Percentiles rank a stretch among this genome's conserved stretches.
Evolutionary conservation across 768 basidiomycete species (phyloP).

Genomic region (Udeniomyces megalosporus): DNA sequence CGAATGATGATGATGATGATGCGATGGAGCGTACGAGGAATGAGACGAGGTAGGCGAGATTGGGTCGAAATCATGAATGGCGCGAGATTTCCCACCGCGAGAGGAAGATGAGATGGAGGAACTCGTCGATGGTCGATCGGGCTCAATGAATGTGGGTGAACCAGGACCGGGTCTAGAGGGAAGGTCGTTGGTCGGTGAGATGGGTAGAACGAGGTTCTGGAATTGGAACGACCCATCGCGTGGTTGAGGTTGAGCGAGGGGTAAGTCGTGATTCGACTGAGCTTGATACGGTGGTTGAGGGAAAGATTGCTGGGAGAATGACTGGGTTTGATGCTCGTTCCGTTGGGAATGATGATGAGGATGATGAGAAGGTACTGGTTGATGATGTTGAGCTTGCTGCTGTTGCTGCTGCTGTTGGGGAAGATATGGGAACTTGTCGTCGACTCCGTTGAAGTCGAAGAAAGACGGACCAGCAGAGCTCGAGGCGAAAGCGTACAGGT

Average conservation of each 20-base stretch:
- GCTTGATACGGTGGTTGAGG: too few species aligned
- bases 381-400: too few species aligned
- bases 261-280: too few species aligned
- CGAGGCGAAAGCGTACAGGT: too few species aligned
- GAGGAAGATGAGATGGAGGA: not conserved
- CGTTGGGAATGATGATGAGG: not conserved
- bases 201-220: not conserved
- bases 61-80: not conserved
- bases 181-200: not conserved
- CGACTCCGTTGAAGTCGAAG: too few species aligned
- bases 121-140: not conserved
- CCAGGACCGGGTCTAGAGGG: not conserved
- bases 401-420: too few species aligned
- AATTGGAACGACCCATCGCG: not conserved
- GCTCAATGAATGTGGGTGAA: not conserved
- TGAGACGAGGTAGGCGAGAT: not conserved
- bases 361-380: not conserved
- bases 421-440: too few species aligned
- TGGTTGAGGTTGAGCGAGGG: too few species aligned
- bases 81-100: not conserved
- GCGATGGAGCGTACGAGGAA: not conserved
- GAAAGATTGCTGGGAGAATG: not conserved
- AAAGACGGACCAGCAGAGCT: too few species aligned
- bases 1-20: not conserved
- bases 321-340: not conserved